Conservation (phyloP, 345 rosid species). For the Hirschfeldia incana region DNA sequence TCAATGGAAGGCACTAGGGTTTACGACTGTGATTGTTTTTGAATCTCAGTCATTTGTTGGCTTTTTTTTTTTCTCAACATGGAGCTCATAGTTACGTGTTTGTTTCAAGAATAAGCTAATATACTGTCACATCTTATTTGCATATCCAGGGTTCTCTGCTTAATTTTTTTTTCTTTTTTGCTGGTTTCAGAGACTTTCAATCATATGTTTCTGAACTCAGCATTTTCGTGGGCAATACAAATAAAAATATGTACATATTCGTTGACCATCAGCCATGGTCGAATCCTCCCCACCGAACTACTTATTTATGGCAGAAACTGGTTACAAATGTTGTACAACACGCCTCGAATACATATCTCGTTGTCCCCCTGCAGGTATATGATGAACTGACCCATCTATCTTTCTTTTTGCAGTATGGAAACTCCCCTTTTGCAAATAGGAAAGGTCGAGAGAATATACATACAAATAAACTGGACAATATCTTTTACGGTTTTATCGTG, state of each 20-base stretch:
- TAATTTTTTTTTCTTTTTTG: conserved; percentile 11
- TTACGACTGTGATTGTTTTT: no score
- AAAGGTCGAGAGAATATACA: conserved; percentile 60
- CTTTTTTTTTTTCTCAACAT: neutral
- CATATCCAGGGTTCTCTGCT: neutral
- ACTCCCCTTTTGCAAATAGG: conserved; percentile 87
- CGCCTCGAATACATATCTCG: neutral
- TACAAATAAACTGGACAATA: conserved; percentile 76
- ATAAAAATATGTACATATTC: conserved; percentile 75
- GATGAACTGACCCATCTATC: conserved; percentile 17
- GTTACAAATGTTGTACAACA: conserved; percentile 78
- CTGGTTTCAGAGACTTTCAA: conserved; percentile 86
- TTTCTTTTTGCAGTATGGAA: conserved; percentile 65
- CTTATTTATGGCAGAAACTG: conserved; percentile 92
- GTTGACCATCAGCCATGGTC: conserved; percentile 97
- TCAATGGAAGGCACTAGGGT: no score
- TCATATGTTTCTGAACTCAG: conserved; percentile 90
- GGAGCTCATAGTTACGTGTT: conserved; percentile 3
- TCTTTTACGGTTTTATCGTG: conserved; percentile 84
- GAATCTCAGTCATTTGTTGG: neutral
- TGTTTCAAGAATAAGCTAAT: neutral
- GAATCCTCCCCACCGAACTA: conserved; percentile 59
- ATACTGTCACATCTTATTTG: conserved; percentile 6
- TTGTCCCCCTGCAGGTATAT: neutral
- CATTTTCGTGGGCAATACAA: conserved; percentile 73